phyloP scores from a whole-genome alignment of 305 asterid genomes.

The Fraxinus xanthoxyloides region DNA sequence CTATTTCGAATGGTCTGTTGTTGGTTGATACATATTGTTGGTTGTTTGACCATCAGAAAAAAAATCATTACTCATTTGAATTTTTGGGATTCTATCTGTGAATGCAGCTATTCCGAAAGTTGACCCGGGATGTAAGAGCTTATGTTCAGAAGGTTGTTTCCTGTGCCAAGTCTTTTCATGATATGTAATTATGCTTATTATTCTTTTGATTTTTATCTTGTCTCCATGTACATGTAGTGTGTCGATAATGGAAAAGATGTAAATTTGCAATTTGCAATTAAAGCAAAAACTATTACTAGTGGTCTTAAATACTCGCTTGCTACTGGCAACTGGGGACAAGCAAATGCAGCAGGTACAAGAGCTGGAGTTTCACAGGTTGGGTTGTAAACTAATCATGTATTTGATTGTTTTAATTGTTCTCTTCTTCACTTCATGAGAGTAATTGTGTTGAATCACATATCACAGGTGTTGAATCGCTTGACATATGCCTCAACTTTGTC shows the following conservation, averaged over 20 bases:
- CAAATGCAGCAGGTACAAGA: constrained; percentile 95
- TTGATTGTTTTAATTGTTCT: neutral
- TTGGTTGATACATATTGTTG: constrained; percentile 18
- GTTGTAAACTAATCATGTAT: constrained; percentile 8
- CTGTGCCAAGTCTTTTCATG: constrained; percentile 20
- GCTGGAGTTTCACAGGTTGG: constrained; percentile 98
- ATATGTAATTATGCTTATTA: constrained; percentile 14
- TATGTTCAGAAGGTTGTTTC: constrained; percentile 89
- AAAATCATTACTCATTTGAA: constrained; percentile 19
- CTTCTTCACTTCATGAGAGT: constrained; percentile 3
- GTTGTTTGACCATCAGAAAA: constrained; percentile 16
- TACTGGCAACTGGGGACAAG: constrained; percentile 99
- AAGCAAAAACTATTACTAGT: constrained; percentile 94
- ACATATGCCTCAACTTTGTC: constrained; percentile 97
- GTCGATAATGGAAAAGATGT: constrained; percentile 98
- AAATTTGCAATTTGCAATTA: constrained; percentile 94
- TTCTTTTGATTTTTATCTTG: constrained; percentile 8
- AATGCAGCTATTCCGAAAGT: constrained; percentile 89
- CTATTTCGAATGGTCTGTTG: constrained; percentile 85
- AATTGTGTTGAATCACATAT: constrained; percentile 18
- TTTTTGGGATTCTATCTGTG: constrained; percentile 31
- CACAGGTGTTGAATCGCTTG: constrained; percentile 93
- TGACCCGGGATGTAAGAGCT: constrained; percentile 92
- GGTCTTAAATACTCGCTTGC: constrained; percentile 95
- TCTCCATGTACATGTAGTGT: constrained; percentile 52